Base-by-base conservation (phyloP, 306 rosid genomes). In the Begonia fuchsioides region DNA sequence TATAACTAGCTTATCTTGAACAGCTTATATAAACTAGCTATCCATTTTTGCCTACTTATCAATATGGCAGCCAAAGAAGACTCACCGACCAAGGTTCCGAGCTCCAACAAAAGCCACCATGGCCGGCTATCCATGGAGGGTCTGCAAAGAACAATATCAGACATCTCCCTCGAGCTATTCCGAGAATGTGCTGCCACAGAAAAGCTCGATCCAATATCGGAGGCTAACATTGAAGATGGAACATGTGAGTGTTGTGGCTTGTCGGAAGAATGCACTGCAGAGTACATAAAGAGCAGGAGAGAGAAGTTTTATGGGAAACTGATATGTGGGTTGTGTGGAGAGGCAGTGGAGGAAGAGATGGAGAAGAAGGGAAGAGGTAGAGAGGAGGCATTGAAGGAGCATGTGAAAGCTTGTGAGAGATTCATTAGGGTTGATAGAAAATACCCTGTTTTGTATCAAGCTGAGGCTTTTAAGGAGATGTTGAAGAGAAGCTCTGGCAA, bases 221-320 rank as follows among this genome's bases (percentile, higher is more conserved):
- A 68, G n/a, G n/a, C n/a, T n/a, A n/a, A n/a, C n/a, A n/a, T n/a
- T n/a, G n/a, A n/a, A n/a, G 63, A 53, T 11, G 83, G 68, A 4
- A 56, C 55, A 15, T 77, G 93, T 32, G 86, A 81, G 74, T 81
- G 93, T 39, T 81, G 93, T 5, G 86, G 68, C 49, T 51, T 75
- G 80, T 64, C 59, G 0, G 93, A 81, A 47, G 82, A 81, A 56
- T 77, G 76, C 77, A 74, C 70, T 0, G 17, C 11, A 0, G 82
- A 72, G 52, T 81, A 81, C 80, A 61, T 69, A 5, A 12, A 38
- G 13, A 15, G 58, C 3, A 68, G 72, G 13, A 62, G 74, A 0
- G 38, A 50, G 48, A 68, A 56, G 73, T 77, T 60, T 59, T 66
- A 17, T 1, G 82, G 86, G 49, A 77, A 62, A 47, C 32, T 74